Evolutionary conservation across 139 green algal species (phyloP).

Genomic region (Volvox africanus): DNA sequence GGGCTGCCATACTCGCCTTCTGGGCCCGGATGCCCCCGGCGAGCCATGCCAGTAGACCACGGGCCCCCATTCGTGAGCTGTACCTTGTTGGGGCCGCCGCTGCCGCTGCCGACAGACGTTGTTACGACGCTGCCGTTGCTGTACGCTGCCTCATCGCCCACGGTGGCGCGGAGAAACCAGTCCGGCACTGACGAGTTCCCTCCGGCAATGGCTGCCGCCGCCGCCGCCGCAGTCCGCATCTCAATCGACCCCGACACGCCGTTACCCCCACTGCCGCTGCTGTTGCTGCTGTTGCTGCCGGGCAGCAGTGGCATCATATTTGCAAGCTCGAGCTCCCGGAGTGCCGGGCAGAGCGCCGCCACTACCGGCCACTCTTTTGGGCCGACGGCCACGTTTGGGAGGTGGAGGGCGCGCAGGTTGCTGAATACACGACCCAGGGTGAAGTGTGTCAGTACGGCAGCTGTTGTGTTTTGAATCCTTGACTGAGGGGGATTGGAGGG

Average conservation of each 20-base stretch:
- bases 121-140: neutral
- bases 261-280: too few species aligned
- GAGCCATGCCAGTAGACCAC: neutral
- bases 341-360: neutral
- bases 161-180: slow-evolving; percentile 27
- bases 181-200: slow-evolving; percentile 4
- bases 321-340: slow-evolving; percentile 22
- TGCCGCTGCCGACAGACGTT: neutral
- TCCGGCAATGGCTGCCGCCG: neutral
- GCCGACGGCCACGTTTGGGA: neutral
- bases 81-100: neutral
- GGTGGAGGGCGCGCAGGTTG: neutral
- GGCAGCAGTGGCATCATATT: neutral
- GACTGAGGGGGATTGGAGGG: neutral
- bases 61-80: neutral
- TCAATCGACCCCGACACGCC: neutral
- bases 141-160: neutral
- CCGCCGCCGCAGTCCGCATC: neutral
- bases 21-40: too few species aligned
- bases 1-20: neutral
- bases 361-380: neutral
- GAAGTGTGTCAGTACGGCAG: neutral
- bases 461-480: neutral
- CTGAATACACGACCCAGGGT: neutral
- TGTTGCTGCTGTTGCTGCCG: neutral